Base-by-base conservation (phyloP, 2,329 filamentous ascomycete species). In the Diaporthe capsici region DNA sequence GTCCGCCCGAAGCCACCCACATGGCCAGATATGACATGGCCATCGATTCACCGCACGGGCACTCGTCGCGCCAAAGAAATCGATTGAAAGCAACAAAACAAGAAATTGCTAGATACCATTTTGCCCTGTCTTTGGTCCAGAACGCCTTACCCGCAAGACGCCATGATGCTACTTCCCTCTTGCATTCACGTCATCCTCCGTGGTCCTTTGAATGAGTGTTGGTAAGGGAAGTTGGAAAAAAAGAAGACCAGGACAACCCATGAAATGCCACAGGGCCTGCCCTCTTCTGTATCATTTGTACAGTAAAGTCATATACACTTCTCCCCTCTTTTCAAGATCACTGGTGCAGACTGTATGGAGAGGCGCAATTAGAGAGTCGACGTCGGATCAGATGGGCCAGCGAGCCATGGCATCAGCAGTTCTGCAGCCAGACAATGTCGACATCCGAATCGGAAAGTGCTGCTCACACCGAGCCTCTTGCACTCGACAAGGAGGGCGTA, bases 31-130 rank as follows among this genome's bases (percentile, higher is more conserved):
- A 53, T 51, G 42, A 39, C 13, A 37, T 53, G 65, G 47, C 65
- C 47, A 13, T 53, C 47, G 49, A 39, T 68, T 68, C 65, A 68
- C 34, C 65, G 65, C 31, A 53, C n/a, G 20, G 65, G 47, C 63
- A 68, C 22, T 37, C 22, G 47, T 49, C 47, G 34, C 17, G 31
- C 34, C 65, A 51, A 44, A 42, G 58, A 73, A 49, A 68, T 31
- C 25, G 49, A 39, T 34, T 17, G 25, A 44, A 60, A 61, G 61
- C 44, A 57, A 28, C 51, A 63, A 71, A 55, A 31, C 58, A 42
- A 71, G 60, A 31, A 63, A 60, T 73, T 74, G 74, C 74, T 74
- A 44, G 57, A 76, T 71, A 70, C 71, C 74, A 61, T 76, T 76
- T 74, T 76, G 74, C 47, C 74, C 74, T 71, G 51, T 76, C 74